Base-by-base conservation (phyloP, 495 filamentous ascomycete genomes). In the Amphirosellinia nigrospora region DNA sequence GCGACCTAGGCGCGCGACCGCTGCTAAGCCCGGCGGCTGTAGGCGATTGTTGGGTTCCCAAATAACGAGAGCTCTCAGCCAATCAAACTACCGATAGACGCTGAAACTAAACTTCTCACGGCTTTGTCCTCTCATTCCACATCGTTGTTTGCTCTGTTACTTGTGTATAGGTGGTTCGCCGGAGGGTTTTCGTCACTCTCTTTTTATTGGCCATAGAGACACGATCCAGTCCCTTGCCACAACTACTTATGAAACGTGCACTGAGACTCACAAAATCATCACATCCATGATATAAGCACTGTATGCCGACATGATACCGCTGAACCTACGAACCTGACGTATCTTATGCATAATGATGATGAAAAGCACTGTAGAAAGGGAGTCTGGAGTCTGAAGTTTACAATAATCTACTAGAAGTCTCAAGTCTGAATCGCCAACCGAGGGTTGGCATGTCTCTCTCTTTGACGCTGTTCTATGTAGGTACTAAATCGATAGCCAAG, bases 21-120 rank as follows among this genome's bases (percentile, higher is more conserved):
- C 52, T 43, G 15, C 38, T 46, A 39, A 64, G 26, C 38, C 26
- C 61, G 43, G 66, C 66, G 66, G 19, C 23, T 68, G 66, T 43
- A 45, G 8, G 34, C 28, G 48, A 23, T 19, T 53, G 21, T 53
- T 55, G 8, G 30, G 39, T 30, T 10, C 16, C 48, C 36, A 4
- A 4, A 56, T 32, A 28, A 21, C 39, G 38, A 58, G 26, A n/a
- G 16, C 32, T 62, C 56, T 34, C 56, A 43, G 58, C 66, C 66
- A 69, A 69, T 62, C 66, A 69, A 69, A 30, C 19, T 23, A 52
- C 56, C 23, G 9, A 2, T 53, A 58, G 39, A 48, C 65, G 50
- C 50, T 59, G 39, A 68, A 52, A 11, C 46, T 28, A 39, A 50
- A 36, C 16, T 50, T 34, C 34, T 43, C 26, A 26, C 50, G 23